Percentiles rank a stretch among this genome's conserved stretches.
These are phyloP conservation scores for Chaetoceros tenuissimus DNA, from an alignment of 108 stramenopile species.

Conservation along the genomic window DNA sequence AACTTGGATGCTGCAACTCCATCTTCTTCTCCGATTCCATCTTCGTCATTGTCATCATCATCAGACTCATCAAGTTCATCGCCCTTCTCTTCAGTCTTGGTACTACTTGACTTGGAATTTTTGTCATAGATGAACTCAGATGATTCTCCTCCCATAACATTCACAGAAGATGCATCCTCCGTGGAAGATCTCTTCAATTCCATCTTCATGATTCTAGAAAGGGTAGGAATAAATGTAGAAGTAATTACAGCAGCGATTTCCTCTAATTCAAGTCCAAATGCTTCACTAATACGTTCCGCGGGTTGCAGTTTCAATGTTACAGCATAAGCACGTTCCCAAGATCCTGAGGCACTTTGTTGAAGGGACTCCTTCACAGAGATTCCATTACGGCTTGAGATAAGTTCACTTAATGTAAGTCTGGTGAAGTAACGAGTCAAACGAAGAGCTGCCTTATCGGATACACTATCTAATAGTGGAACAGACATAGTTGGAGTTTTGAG, in stretches of 20 bases:
- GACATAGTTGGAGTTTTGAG: conserved; percentile 97
- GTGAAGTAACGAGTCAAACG: conserved; percentile 68
- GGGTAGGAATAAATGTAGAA: conserved; percentile 56
- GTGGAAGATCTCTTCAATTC: conserved; percentile 64
- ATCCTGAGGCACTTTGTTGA: conserved; percentile 43
- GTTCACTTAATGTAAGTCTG: conserved; percentile 76
- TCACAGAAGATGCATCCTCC: conserved; percentile 37
- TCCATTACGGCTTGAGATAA: conserved; percentile 71
- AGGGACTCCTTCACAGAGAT: conserved; percentile 65
- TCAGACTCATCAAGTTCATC: conserved; percentile 53
- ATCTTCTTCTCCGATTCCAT: conserved; percentile 48
- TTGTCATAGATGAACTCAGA: conserved; percentile 20
- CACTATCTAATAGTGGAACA: conserved; percentile 61
- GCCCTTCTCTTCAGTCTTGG: conserved; percentile 18
- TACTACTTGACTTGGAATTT: conserved; percentile 15
- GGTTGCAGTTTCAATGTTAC: conserved; percentile 80
- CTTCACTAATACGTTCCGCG: conserved; percentile 72
- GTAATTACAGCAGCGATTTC: conserved; percentile 74
- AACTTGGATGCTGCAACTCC: conserved; percentile 39
- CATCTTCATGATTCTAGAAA: conserved; percentile 69
- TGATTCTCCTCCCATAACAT: conserved; percentile 42
- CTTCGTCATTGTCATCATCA: conserved; percentile 65
- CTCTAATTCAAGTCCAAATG: conserved; percentile 82
- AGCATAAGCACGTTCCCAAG: conserved; percentile 75
- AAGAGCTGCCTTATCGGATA: conserved; percentile 49